A percentile compares a stretch with the other conserved stretches of the same genome.
phyloP scores from a whole-genome alignment of 257 asterid species.

The Oldenlandia corymbosa region DNA sequence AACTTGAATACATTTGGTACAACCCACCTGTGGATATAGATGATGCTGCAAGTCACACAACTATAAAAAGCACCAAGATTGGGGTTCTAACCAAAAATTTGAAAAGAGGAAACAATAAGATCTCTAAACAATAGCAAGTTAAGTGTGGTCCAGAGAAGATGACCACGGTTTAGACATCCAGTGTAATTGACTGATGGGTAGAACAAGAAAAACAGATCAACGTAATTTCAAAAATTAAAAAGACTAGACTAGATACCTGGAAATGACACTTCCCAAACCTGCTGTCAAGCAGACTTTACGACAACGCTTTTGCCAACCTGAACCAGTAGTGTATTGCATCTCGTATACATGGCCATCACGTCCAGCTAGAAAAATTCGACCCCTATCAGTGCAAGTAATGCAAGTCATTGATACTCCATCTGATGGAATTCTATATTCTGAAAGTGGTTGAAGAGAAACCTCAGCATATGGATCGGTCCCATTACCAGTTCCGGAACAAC shows the following conservation, averaged over 20 bases:
- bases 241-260: constrained; percentile 52
- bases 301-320: constrained; percentile 92
- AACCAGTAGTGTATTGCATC: constrained; percentile 86
- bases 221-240: neutral
- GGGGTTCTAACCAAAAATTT: neutral
- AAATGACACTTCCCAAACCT: constrained; percentile 80
- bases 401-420: constrained; percentile 99
- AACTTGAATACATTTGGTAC: constrained; percentile 91
- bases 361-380: constrained; percentile 89
- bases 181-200: neutral
- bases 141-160: neutral
- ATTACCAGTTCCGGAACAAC: constrained; percentile 84
- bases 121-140: neutral
- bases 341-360: constrained; percentile 95
- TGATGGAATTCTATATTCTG: constrained; percentile 84
- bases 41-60: constrained; percentile 14
- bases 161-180: neutral
- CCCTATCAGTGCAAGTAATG: constrained; percentile 75
- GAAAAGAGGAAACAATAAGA: neutral
- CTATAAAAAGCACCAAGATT: constrained; percentile 15
- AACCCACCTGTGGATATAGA: constrained; percentile 70
- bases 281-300: constrained; percentile 86
- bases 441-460: constrained; percentile 81
- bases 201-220: neutral
- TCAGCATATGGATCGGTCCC: constrained; percentile 87